Base-by-base conservation (phyloP, 2,329 filamentous ascomycete species). In the Orbilia brochopaga region DNA sequence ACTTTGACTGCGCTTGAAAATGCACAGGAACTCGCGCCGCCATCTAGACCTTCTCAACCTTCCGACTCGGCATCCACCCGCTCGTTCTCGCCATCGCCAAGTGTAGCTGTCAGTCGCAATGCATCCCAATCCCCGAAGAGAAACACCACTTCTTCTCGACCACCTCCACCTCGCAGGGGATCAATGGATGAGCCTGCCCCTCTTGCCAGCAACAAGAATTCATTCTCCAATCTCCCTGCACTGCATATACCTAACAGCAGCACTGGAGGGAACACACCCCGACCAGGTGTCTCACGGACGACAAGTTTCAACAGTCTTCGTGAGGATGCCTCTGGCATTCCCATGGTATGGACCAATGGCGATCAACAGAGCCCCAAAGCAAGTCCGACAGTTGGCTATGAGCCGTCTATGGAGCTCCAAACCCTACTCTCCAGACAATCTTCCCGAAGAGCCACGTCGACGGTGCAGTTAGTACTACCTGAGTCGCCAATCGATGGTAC, bases 401-500 rank as follows among this genome's bases (percentile, higher is more conserved):
- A 55, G 13, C 2, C 24, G 1, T 17, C 51, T 6, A 13, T 58
- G 10, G 59, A 70, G 48, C 8, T 55, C 3, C 27, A 58, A 21
- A 54, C 53, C 1, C 59, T 63, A 11, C 65, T 58, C 1, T 54
- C 48, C 10, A 46, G 42, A 1, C 42, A 37, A 15, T 32, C 55
- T 46, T 60, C 67, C 1, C 44, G 55, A 37, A 30, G 24, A 15
- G 46, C 51, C 1, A 32, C 48, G 15, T 60, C 23, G 11, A 48
- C 44, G 11, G 21, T 72, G 8, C 67, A 72, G n/a, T 8, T 72
- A 13, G 35, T 50, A 10, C 60, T 72, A n/a, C 67, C 67, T 10
- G 67, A 72, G 35, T 72, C 67, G 13, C 67, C 67, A 24, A 46
- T 61, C 30, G 60, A 72, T n/a, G 67, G 67, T 17, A 61, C 67